Conservation (phyloP, 495 filamentous ascomycete species). For the Tuber borchii region DNA sequence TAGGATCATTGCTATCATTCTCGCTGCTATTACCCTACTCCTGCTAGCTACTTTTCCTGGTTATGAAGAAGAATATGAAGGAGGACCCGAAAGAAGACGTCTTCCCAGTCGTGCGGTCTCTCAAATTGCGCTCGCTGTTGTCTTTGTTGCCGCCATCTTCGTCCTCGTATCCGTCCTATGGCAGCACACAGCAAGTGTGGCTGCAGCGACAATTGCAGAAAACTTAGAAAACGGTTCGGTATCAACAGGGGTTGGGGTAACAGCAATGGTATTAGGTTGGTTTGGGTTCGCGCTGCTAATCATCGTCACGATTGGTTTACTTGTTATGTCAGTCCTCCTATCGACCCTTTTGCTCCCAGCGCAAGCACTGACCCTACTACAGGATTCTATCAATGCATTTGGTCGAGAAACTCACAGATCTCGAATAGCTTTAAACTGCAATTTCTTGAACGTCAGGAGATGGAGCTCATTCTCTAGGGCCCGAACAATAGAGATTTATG, state of each 20-base stretch:
- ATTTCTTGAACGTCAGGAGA: neutral
- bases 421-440: conserved; percentile 1
- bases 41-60: conserved; percentile 74
- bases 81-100: conserved; percentile 59
- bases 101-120: conserved; percentile 69
- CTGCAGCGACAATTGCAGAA: conserved; percentile 84
- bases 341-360: neutral
- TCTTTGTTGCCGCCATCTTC: conserved; percentile 73
- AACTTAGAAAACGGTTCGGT: conserved; percentile 94
- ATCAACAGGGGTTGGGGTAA: conserved; percentile 76
- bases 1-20: conserved; percentile 68
- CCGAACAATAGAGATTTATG: neutral
- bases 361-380: conserved; percentile 12
- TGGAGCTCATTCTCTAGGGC: neutral
- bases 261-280: conserved; percentile 94
- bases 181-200: conserved; percentile 90
- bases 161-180: conserved; percentile 67
- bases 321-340: conserved; percentile 61
- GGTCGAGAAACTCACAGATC: conserved; percentile 40
- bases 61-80: conserved; percentile 65
- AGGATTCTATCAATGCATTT: conserved; percentile 43
- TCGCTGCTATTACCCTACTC: conserved; percentile 68
- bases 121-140: conserved; percentile 68
- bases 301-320: conserved; percentile 83
- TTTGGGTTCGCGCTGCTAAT: conserved; percentile 89